Conservation (phyloP, 176 grass and related monocot species). For the sorghum (Sorghum bicolor) region DNA sequence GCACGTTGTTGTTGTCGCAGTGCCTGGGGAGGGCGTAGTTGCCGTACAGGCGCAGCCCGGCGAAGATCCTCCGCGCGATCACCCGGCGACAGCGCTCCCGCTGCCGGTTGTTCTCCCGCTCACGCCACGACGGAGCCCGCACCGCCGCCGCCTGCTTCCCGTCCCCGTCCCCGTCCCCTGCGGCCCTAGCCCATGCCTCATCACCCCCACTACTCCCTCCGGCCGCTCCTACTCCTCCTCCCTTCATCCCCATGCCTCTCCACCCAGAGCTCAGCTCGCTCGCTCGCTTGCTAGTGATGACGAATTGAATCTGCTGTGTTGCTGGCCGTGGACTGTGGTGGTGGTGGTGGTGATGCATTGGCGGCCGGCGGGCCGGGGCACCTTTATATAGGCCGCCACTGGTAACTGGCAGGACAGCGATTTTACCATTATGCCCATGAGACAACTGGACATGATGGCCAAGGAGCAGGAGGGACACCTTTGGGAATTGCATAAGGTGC, state of each 20-base stretch:
- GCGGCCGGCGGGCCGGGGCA: neutral
- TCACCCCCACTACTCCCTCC: neutral
- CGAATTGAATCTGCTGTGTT: neutral
- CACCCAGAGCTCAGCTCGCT: neutral
- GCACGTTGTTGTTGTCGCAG: constrained; percentile 91
- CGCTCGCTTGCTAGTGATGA: neutral
- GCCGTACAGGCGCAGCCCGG: constrained; percentile 52
- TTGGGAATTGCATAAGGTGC: neutral
- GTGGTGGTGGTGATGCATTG: neutral
- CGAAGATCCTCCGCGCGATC: constrained; percentile 57
- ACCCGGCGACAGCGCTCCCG: constrained; percentile 49
- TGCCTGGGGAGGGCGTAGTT: constrained; percentile 82
- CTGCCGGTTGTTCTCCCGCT: constrained; percentile 81
- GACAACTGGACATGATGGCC: neutral
- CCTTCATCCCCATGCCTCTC: neutral
- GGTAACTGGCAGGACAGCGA: neutral
- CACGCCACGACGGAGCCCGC: constrained; percentile 56
- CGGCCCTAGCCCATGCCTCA: neutral
- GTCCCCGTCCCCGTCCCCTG: too few species aligned
- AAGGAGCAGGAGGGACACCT: neutral
- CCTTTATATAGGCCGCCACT: neutral
- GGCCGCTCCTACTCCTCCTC: neutral
- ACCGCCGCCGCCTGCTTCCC: neutral
- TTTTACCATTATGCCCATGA: neutral
- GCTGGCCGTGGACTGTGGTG: too few species aligned